A percentile compares a stretch with the other conserved stretches of the same genome.
Evolutionary conservation across 805 yeast species (phyloP).

Genomic region (Zygosaccharomyces rouxii): DNA sequence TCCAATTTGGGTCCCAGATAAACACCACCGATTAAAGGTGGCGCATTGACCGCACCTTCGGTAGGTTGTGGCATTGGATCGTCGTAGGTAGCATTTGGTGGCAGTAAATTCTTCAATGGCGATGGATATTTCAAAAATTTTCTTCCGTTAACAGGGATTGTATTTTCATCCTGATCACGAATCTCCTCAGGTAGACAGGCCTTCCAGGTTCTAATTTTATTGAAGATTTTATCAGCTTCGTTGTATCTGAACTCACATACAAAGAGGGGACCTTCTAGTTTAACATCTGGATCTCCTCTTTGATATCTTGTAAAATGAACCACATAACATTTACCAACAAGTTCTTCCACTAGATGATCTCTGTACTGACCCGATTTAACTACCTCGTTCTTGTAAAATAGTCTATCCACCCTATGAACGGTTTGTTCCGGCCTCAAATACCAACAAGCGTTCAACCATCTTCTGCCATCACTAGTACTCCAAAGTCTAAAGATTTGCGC

Average conservation of each 20-base stretch:
- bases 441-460: conserved; percentile 95
- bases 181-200: conserved; percentile 97
- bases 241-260: conserved; percentile 94
- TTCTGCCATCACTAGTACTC: conserved; percentile 73
- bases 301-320: conserved; percentile 91
- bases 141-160: conserved; percentile 64
- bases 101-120: conserved; percentile 74
- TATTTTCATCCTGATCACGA: conserved; percentile 75
- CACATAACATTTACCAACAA: conserved; percentile 90
- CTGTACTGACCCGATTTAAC: conserved; percentile 95
- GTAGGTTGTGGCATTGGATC: conserved; percentile 82
- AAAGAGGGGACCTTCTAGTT: conserved; percentile 77
- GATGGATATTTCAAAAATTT: conserved; percentile 73
- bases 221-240: conserved; percentile 83
- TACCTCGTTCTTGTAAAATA: conserved; percentile 91
- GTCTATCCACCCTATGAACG: conserved; percentile 83
- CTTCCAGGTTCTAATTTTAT: conserved; percentile 96
- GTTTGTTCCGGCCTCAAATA: conserved; percentile 97
- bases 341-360: conserved; percentile 85
- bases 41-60: conserved; percentile 78
- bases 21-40: conserved; percentile 92
- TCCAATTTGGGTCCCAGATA: conserved; percentile 70
- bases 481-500: conserved; percentile 93
- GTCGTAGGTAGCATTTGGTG: conserved; percentile 63
- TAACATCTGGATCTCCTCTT: conserved; percentile 86